Evolutionary conservation across 768 basidiomycete species (phyloP).

Genomic region (Russula vinacea): DNA sequence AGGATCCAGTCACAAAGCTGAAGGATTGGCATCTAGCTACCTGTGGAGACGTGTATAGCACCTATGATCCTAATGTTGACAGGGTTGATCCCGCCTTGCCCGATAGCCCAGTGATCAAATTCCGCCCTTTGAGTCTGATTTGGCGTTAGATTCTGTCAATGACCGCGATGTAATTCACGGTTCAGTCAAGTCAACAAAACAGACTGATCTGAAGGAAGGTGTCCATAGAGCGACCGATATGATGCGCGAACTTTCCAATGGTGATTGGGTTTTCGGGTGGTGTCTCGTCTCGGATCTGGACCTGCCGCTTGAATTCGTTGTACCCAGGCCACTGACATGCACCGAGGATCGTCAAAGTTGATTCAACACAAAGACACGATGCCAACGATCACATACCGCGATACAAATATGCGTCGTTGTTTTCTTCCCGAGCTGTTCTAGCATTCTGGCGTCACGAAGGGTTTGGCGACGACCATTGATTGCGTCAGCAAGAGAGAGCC

Average conservation of each 20-base stretch:
- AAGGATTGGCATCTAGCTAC: constrained; percentile 28
- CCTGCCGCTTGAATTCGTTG: constrained; percentile 12
- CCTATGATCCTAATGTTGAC: constrained; percentile 18
- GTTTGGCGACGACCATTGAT: constrained; percentile 7
- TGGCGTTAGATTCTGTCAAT: background rate
- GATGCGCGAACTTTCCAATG: constrained; percentile 21
- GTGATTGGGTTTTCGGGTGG: constrained; percentile 6
- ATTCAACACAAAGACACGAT: background rate
- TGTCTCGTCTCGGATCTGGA: constrained; percentile 24
- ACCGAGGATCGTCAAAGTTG: background rate
- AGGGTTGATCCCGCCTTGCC: constrained; percentile 1
- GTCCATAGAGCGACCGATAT: constrained; percentile 18
- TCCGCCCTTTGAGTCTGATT: background rate
- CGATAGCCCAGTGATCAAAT: constrained; percentile 10
- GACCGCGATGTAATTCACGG: background rate
- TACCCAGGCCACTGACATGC: constrained; percentile 21
- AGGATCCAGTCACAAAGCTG: constrained; percentile 10
- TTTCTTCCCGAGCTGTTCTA: constrained; percentile 15
- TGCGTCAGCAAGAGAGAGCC: constrained; percentile 13
- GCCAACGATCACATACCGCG: constrained; percentile 5
- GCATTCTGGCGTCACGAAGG: background rate
- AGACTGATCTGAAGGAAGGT: constrained; percentile 20
- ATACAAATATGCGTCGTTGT: constrained; percentile 15
- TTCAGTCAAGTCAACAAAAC: background rate
- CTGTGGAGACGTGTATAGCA: constrained; percentile 21